Percentiles rank a stretch among this genome's conserved stretches.
Conservation (phyloP, 2,329 filamentous ascomycete genomes). For the Metarhizium sp. region DNA sequence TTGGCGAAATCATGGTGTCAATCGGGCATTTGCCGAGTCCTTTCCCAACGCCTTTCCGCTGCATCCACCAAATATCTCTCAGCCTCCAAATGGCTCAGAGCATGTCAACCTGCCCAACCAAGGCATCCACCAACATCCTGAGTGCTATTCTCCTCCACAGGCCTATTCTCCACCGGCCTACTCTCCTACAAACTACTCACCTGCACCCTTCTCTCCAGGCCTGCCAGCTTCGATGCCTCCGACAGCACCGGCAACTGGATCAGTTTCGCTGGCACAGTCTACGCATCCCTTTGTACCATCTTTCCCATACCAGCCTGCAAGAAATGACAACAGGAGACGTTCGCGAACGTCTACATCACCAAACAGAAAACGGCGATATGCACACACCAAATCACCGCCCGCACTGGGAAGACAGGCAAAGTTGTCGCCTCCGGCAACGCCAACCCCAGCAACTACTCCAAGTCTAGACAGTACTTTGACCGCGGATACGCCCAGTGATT, state of each 20-base stretch:
- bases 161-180: background rate
- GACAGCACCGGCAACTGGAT: background rate
- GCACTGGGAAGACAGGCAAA: background rate
- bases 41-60: slow-evolving; percentile 30
- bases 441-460: background rate
- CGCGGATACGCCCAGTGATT: slow-evolving; percentile 10
- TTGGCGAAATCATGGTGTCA: slow-evolving; percentile 36
- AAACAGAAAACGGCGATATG: background rate
- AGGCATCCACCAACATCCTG: slow-evolving; percentile 1
- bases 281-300: background rate
- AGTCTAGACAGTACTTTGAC: slow-evolving; percentile 9
- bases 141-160: background rate
- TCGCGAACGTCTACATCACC: background rate
- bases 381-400: background rate
- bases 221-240: background rate
- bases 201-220: background rate
- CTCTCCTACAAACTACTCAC: background rate
- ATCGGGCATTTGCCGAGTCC: slow-evolving; percentile 34
- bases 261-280: background rate
- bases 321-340: background rate
- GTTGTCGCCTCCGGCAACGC: background rate
- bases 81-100: slow-evolving; percentile 6
- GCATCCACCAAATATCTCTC: slow-evolving; percentile 1
- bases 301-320: background rate
- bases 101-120: slow-evolving; percentile 3